Evolutionary conservation across 2,329 filamentous ascomycete species (phyloP), one percentile per base, ranked within the genome.

Genomic region (Biscogniauxia mediterranea): DNA sequence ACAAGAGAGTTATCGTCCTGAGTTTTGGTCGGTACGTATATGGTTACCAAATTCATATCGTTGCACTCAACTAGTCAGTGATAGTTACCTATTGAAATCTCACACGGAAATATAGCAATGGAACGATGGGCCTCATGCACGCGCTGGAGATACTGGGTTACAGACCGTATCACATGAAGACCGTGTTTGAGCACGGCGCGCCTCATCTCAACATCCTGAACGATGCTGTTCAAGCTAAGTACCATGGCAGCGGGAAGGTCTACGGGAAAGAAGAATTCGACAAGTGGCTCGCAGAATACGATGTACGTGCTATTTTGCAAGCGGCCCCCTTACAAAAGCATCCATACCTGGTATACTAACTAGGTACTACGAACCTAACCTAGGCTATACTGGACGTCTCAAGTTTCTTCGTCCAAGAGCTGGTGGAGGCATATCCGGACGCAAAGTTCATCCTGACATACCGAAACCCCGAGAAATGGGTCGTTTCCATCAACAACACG

Each of bases 381-480:
- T 9, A 32, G 55, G 55, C 55, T 21, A n/a, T 58, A 11, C 26
- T 55, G n/a, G 61, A 62, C 21, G 55, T 60, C 5, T 50, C 49
- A 17, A 51, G 54, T n/a, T 60, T 52, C 46, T 60, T 60, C 26
- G 54, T 21, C 5, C 54, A 49, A 11, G 57, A 56, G 11, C 28
- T 62, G 6, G 28, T 60, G 17, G 54, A 49, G 23, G 61, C 61
- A 11, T 62, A 62, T 38, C 61, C 61, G 8, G 57, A 58, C 21
- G 54, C 57, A 7, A 52, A 51, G 25, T 55, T 60, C 53, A 52
- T 62, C 23, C 54, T 62, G 21, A 62, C 61, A 9, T 32, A 55
- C 17, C 20, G 61, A 5, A 42, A 58, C 23, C 28, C 54, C 2
- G 23, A 54, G 9, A 46, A 28, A 23, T 62, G 54, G 61, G 50